phyloP scores from a whole-genome alignment of 148 eudicot species.

The Vaccinium macrocarpon region DNA sequence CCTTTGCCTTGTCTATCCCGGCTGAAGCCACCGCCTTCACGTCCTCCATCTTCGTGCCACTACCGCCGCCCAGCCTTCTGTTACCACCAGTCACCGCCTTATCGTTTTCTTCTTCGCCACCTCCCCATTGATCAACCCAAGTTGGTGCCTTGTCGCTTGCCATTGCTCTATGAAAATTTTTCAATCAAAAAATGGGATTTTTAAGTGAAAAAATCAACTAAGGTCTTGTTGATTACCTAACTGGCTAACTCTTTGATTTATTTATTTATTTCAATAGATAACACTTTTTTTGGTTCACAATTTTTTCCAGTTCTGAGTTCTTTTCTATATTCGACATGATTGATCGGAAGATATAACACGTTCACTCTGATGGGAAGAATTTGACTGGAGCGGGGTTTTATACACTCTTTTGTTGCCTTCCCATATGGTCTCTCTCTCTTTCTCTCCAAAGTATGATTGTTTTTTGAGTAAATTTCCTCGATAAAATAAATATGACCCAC shows the following conservation, averaged over 20 bases:
- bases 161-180: neutral
- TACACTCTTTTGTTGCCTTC: no score
- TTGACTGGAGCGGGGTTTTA: no score
- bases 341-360: no score
- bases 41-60: slow-evolving; percentile 19
- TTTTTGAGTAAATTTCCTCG: no score
- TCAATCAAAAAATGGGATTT: neutral
- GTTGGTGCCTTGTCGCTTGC: slow-evolving; percentile 20
- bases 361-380: no score
- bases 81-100: neutral
- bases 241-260: neutral
- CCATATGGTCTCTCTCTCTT: no score
- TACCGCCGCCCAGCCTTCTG: neutral
- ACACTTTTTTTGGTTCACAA: no score
- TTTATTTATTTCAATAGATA: no score
- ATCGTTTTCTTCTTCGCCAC: neutral
- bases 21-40: slow-evolving; percentile 20
- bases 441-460: no score
- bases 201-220: neutral
- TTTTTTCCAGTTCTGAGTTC: no score
- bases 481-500: no score
- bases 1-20: slow-evolving; percentile 20
- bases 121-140: slow-evolving; percentile 22
- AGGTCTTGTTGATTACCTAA: neutral
- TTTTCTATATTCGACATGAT: no score